Evolutionary conservation across 306 rosid genomes (phyloP), one percentile per base, ranked within the genome.

Genomic region (Luffa aegyptiaca): DNA sequence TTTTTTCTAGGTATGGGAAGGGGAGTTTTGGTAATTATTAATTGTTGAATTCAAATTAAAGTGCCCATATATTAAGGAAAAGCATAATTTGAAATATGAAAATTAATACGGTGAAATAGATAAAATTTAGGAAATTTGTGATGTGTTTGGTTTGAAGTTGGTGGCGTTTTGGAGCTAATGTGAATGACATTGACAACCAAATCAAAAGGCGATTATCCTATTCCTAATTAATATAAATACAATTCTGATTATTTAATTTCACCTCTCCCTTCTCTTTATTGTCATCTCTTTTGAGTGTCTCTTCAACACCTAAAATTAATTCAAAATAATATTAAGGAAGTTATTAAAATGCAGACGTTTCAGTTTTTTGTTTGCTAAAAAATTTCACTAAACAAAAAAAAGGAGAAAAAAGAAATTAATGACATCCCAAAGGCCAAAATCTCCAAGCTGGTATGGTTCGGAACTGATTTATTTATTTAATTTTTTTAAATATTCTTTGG

Each of bases 101-200:
- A 16, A 14, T 64, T 31, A 44, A 35, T 35, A 16, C 0, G 46
- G 42, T 11, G 4, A 62, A 33, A 12, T 64, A 21, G 46, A 14
- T 13, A 64, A 64, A 26, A 12, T 5, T 5, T 36, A 41, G 51
- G 16, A 37, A 14, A 63, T 0, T 10, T 64, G 49, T 66, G 52
- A 3, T 41, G 51, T 8, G 75, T 68, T 68, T 68, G 75, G 75
- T 68, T 68, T 39, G 75, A 41, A 68, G 51, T 68, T 68, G 75
- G 75, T 68, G 75, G 75, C 75, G 13, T 68, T 64, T 57, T 68
- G 33, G 48, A 37, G 48, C 46, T 37, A 37, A 7, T 65, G 39
- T 31, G 68, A 36, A 61, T 21, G 68, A 31, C 65, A 8, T n/a
- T 7, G 13, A 21, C 64, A 61, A 31, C 68, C 68, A 26, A 61